A percentile compares a stretch with the other conserved stretches of the same genome.
These are phyloP conservation scores for Tricholoma furcatifolium DNA, from an alignment of 768 basidiomycete genomes.

Conservation along the genomic window DNA sequence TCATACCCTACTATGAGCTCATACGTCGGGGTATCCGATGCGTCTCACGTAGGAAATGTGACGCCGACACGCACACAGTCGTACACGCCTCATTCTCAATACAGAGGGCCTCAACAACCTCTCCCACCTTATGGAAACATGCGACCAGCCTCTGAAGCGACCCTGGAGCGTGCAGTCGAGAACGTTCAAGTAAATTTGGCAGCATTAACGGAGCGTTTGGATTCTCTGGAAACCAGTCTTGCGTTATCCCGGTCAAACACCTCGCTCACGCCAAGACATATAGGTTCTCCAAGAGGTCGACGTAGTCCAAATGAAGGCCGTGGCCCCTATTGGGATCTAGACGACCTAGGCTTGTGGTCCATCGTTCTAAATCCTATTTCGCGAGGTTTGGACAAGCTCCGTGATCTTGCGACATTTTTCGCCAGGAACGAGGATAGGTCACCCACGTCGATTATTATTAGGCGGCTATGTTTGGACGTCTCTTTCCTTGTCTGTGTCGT, in stretches of 20 bases:
- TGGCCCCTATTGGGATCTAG: slow-evolving; percentile 60
- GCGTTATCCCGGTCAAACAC: slow-evolving; percentile 36
- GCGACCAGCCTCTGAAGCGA: slow-evolving; percentile 47
- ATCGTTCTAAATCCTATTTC: slow-evolving; percentile 63
- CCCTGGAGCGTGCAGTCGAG: slow-evolving; percentile 76
- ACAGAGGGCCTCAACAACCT: slow-evolving; percentile 32
- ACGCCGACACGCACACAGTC: slow-evolving; percentile 32
- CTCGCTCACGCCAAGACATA: slow-evolving; percentile 37
- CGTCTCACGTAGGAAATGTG: slow-evolving; percentile 34
- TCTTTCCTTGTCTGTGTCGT: slow-evolving; percentile 71
- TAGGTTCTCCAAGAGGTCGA: slow-evolving; percentile 40
- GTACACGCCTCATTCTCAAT: slow-evolving; percentile 34
- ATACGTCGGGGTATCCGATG: slow-evolving; percentile 37
- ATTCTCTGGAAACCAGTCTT: slow-evolving; percentile 55
- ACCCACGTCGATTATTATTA: slow-evolving; percentile 64
- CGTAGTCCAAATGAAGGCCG: slow-evolving; percentile 39
- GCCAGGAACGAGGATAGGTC: slow-evolving; percentile 58
- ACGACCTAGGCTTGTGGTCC: slow-evolving; percentile 85
- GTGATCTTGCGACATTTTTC: slow-evolving; percentile 56
- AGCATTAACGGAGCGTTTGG: slow-evolving; percentile 81
- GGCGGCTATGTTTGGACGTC: slow-evolving; percentile 75
- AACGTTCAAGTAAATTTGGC: slow-evolving; percentile 80
- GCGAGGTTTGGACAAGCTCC: slow-evolving; percentile 47
- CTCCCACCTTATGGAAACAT: slow-evolving; percentile 33
- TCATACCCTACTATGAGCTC: slow-evolving; percentile 36